phyloP scores from a whole-genome alignment of 2,329 filamentous ascomycete genomes.

The Fusarium irregulare region DNA sequence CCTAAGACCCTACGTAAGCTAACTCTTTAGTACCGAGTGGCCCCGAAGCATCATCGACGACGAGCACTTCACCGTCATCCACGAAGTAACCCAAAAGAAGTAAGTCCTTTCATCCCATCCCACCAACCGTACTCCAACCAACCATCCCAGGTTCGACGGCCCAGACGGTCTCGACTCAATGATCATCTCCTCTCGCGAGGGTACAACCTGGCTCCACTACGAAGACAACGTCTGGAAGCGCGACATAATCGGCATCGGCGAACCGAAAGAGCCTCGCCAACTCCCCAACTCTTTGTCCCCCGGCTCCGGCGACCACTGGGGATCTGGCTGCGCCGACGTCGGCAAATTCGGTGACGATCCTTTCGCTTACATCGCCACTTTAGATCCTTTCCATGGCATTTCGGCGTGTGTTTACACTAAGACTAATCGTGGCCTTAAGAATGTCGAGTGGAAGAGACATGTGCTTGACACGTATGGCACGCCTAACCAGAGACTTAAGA shows the following conservation, averaged over 20 bases:
- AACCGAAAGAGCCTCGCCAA: constrained; percentile 1
- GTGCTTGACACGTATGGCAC: constrained; percentile 18
- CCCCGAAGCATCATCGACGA: constrained; percentile 2
- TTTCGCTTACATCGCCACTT: constrained; percentile 4
- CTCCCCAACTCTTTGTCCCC: background rate
- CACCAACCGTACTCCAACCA: background rate
- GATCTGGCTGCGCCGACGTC: constrained; percentile 2
- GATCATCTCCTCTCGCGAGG: constrained; percentile 10
- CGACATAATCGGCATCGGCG: constrained; percentile 9
- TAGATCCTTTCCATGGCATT: background rate
- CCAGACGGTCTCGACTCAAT: constrained; percentile 8
- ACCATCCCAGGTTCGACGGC: background rate
- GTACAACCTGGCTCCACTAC: constrained; percentile 8
- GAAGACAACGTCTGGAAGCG: constrained; percentile 12
- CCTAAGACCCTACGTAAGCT: rapidly evolving
- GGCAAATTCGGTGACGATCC: constrained; percentile 15
- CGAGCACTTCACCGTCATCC: background rate
- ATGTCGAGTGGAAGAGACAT: constrained; percentile 10
- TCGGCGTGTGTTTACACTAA: background rate
- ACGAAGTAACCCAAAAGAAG: constrained; percentile 1
- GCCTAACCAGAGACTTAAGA: constrained; percentile 1
- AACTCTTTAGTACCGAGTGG: background rate
- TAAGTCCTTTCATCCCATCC: background rate
- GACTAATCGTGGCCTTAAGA: background rate
- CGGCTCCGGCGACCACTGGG: constrained; percentile 13